Evolutionary conservation across 2,329 filamentous ascomycete genomes (phyloP), one percentile per base, ranked within the genome.

Genomic region (Aspergillus brasiliensis): DNA sequence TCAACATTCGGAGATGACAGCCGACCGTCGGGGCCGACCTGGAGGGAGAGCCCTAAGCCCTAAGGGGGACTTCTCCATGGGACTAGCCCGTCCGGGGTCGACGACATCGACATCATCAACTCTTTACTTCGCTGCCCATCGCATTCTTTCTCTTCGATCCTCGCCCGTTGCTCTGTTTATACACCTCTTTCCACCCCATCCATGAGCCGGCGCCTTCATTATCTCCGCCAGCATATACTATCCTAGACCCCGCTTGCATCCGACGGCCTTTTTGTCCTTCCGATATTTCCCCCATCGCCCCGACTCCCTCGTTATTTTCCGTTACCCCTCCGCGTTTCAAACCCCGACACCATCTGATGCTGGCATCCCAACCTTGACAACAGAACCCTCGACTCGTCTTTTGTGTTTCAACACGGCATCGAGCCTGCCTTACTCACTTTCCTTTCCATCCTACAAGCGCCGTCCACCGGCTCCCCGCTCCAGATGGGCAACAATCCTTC

Each of bases 401-500:
- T 55, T 15, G 58, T 42, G 34, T 27, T 27, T 47, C 34, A 23
- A 48, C 53, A 53, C 52, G 60, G n/a, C 53, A n/a, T 48, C 57
- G 51, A 15, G 48, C 51, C 57, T 60, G 25, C 37, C 31, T 60
- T 49, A 42, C 57, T 51, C 46, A 47, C 34, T 52, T 27, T 28
- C 51, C 48, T 21, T 48, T 21, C 31, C 49, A 57, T 49, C 58
- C 56, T 60, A 59, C 56, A 46, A 44, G 40, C 47, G 52, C 44
- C 27, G 2, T 49, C 48, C 48, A 52, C 51, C 52, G 37, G 38
- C 38, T 59, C 19, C 51, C 47, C 70, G 67, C 69, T 69, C 66
- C 71, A 70, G 64, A 82, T 82, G 80, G 80, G 80, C 66, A 81
- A 81, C 71, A 78, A 76, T 71, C 77, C 78, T 69, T 81, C 78